Evolutionary conservation across 2,329 filamentous ascomycete species (phyloP).

Genomic region (Plectosphaerella plurivora): DNA sequence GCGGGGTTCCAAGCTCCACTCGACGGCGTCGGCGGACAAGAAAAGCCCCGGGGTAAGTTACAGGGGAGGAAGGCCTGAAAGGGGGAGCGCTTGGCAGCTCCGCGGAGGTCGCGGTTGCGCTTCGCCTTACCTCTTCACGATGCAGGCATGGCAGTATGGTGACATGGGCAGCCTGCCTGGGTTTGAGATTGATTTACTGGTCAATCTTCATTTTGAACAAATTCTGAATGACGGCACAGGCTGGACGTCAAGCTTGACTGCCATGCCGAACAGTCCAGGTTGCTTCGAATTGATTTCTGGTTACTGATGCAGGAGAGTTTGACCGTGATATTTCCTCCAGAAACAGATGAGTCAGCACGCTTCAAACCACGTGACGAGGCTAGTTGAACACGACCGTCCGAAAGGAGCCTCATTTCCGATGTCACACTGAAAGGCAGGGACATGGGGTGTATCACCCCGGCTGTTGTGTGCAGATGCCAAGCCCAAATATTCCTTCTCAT

Average conservation of each 20-base stretch:
- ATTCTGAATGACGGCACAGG: neutral
- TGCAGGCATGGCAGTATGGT: constrained; percentile 33
- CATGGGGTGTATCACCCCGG: too few relatives aligned
- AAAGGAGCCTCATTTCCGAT: too few relatives aligned
- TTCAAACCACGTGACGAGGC: too few relatives aligned
- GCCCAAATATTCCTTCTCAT: too few relatives aligned
- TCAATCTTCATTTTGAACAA: constrained; percentile 26
- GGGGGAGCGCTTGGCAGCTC: constrained; percentile 27
- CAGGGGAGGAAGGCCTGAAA: constrained; percentile 20
- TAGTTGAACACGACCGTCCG: too few relatives aligned
- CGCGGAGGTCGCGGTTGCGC: constrained; percentile 35
- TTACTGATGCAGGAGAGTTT: neutral
- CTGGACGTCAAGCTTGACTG: neutral
- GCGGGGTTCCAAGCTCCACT: neutral
- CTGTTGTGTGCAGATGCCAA: too few relatives aligned
- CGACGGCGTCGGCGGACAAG: neutral
- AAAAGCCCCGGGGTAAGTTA: neutral
- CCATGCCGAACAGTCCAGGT: neutral
- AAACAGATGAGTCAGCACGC: too few relatives aligned
- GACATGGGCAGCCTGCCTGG: constrained; percentile 45
- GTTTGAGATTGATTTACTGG: constrained; percentile 43
- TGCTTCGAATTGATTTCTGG: neutral
- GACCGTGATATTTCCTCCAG: neutral
- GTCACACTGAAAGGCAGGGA: too few relatives aligned
- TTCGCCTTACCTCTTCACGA: constrained; percentile 46